Base-by-base conservation (phyloP, 2,329 filamentous ascomycete species). In the Aspergillus luchuensis region DNA sequence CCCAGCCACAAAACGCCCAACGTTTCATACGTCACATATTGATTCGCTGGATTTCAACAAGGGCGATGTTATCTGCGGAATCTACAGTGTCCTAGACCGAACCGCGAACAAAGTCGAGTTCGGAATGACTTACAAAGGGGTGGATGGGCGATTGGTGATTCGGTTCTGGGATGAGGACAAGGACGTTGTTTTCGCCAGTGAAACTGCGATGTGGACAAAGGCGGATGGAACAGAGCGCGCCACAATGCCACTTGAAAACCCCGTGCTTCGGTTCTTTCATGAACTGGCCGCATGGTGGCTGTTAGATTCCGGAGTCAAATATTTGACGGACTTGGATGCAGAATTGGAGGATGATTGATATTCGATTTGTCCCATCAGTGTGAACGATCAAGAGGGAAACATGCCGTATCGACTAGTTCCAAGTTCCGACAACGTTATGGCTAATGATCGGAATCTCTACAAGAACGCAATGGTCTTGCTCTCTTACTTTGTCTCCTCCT, bases 271-370 rank as follows among this genome's bases (percentile, higher is more conserved):
- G 8, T 75, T 68, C 56, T 58, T 76, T 58, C 73, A 77, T 61
- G 73, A 76, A 56, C 64, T 70, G 33, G 69, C 71, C 19, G 56
- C 72, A 28, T 76, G 74, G 74, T 76, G 73, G 73, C 65, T 77
- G 58, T 54, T 76, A 56, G 73, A 74, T 57, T 74, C 72, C 8
- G 74, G 74, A 4, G 66, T 72, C 19, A 53, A 52, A 21, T 76
- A 73, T 68, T 38, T 76, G 63, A 65, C 59, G 55, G 67, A 67
- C 28, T 28, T 71, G 54, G 66, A 69, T 17, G 52, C 43, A 48
- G 39, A 54, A 38, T 21, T 30, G 21, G 41, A 28, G 7, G 8
- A 45, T n/a, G 53, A 15, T 56, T 30, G 39, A 47, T 49, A 8
- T 5, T 39, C 33, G 33, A 36, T 1, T 25, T 49, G 17, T 19